A percentile compares a stretch with the other conserved stretches of the same genome.
phyloP scores from a whole-genome alignment of 306 rosid genomes.

The Medicago ruthenica region DNA sequence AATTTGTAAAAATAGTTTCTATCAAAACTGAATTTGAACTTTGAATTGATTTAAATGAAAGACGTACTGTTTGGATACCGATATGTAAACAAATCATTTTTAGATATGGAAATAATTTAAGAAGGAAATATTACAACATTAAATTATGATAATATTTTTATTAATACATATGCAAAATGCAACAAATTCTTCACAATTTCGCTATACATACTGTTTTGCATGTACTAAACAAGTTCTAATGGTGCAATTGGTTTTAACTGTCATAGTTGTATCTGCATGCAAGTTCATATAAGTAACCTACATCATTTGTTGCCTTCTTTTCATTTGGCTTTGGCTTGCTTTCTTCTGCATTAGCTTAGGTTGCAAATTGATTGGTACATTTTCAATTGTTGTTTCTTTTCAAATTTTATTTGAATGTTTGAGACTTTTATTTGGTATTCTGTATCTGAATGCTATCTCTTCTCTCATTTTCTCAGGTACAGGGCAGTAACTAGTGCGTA shows the following conservation, averaged over 20 bases:
- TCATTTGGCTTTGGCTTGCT: not conserved
- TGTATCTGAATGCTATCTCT: constrained; percentile 13
- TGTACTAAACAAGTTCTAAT: not conserved
- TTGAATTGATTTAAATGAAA: not conserved
- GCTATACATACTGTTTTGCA: not conserved
- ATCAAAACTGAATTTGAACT: not conserved
- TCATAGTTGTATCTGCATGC: not conserved
- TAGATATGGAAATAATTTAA: not conserved
- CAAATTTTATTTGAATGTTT: constrained; percentile 11
- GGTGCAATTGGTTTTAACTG: not conserved
- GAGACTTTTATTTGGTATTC: constrained; percentile 6
- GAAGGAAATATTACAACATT: not conserved
- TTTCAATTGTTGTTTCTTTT: not conserved
- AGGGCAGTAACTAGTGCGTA: constrained; percentile 94
- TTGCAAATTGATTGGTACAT: constrained; percentile 13
- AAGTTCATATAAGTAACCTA: not conserved
- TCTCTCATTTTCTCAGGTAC: constrained; percentile 54
- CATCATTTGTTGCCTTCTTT: not conserved
- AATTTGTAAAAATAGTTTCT: not conserved
- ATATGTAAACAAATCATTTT: not conserved
- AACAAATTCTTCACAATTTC: not conserved
- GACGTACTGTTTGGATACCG: not conserved
- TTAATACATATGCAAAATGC: not conserved
- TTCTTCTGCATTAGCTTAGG: constrained; percentile 4
- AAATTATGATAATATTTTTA: not conserved